These are phyloP conservation scores for Dipodascus geniculatus DNA, from an alignment of 805 yeast species.

Conservation along the genomic window DNA sequence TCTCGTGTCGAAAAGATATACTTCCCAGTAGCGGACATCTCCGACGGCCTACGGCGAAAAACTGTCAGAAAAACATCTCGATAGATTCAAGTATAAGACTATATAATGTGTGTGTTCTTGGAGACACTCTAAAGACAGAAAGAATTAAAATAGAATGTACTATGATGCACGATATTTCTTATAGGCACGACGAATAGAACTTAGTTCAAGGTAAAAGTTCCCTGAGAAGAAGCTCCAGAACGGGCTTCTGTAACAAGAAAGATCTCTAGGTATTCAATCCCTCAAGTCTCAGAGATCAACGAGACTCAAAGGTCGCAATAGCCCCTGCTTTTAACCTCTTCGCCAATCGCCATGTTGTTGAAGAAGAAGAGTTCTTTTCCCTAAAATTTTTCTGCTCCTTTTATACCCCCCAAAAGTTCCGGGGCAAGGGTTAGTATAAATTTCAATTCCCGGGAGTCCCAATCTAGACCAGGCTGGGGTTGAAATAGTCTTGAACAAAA, in stretches of 20 bases:
- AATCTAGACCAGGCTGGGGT: too few relatives aligned
- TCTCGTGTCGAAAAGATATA: too few relatives aligned
- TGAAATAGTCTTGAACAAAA: not conserved
- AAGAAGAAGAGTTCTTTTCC: not conserved
- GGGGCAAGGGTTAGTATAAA: not conserved
- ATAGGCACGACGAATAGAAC: not conserved
- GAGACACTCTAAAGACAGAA: conserved; percentile 6
- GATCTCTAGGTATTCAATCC: not conserved
- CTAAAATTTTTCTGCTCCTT: not conserved
- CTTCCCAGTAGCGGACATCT: not conserved
- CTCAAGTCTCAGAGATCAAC: not conserved
- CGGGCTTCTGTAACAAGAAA: not conserved
- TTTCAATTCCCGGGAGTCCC: too few relatives aligned
- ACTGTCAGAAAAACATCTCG: too few relatives aligned
- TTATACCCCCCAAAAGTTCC: not conserved
- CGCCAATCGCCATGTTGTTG: not conserved
- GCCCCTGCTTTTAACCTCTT: not conserved
- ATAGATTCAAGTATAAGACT: too few relatives aligned
- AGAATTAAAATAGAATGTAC: conserved; percentile 4
- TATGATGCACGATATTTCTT: conserved; percentile 6
- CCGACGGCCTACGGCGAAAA: not conserved
- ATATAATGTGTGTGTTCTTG: conserved; percentile 8
- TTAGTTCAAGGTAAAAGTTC: not conserved
- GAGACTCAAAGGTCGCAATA: not conserved
- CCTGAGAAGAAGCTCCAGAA: not conserved